These are phyloP conservation scores for Schizochytrium sp. DNA, from an alignment of 108 stramenopile species.

Conservation along the genomic window DNA sequence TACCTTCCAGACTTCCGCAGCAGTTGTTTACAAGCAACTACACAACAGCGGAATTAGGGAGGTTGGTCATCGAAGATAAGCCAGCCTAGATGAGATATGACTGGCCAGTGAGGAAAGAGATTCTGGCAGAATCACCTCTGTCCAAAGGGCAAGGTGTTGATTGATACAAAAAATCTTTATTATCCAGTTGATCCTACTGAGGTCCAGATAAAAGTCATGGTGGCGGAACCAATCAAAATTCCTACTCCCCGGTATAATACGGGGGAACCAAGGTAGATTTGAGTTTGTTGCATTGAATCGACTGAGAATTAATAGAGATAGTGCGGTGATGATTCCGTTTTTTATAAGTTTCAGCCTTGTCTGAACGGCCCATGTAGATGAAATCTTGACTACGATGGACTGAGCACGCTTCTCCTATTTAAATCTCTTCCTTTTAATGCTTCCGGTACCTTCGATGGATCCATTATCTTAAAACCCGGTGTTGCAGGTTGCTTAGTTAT, in stretches of 20 bases:
- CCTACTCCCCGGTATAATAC: no score
- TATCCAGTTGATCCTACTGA: constrained; percentile 45
- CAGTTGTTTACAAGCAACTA: no score
- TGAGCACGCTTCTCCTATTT: background rate
- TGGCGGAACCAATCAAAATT: no score
- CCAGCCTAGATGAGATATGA: background rate
- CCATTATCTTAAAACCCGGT: no score
- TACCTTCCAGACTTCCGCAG: no score
- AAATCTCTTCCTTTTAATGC: no score
- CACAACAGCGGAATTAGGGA: background rate
- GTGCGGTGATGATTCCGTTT: constrained; percentile 34
- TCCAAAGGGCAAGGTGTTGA: background rate
- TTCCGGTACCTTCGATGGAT: no score
- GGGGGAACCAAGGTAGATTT: no score
- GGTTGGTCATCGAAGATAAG: background rate
- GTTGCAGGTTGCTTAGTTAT: no score
- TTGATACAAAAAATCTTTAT: constrained; percentile 35
- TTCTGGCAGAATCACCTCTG: constrained; percentile 22
- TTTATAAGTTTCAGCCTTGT: constrained; percentile 42
- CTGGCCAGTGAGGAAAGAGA: constrained; percentile 35
- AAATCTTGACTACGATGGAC: constrained; percentile 51
- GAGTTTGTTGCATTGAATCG: no score
- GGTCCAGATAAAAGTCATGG: background rate
- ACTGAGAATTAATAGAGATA: background rate
- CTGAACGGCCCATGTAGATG: constrained; percentile 48